Evolutionary conservation across 805 yeast genomes (phyloP).

Genomic region (Candida namnaoensis): DNA sequence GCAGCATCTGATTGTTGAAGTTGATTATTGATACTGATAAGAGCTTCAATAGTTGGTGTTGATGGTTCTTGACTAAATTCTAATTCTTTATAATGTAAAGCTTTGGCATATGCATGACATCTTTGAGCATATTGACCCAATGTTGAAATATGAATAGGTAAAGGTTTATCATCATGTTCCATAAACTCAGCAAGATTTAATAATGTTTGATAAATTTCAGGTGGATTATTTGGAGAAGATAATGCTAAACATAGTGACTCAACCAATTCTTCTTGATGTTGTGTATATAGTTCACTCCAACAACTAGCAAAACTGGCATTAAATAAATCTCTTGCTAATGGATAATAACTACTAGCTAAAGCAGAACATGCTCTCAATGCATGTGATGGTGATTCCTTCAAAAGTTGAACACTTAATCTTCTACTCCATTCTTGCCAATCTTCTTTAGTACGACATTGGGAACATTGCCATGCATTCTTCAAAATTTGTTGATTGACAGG

Average conservation of each 20-base stretch:
- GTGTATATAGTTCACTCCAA: conserved; percentile 87
- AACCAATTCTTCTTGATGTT: conserved; percentile 82
- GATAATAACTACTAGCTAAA: conserved; percentile 78
- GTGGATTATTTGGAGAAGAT: conserved; percentile 86
- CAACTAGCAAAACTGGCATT: conserved; percentile 93
- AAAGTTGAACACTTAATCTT: conserved; percentile 71
- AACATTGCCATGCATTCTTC: conserved; percentile 86
- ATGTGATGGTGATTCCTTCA: conserved; percentile 91
- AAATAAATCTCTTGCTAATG: conserved; percentile 83
- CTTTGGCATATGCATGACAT: conserved; percentile 97
- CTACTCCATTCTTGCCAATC: conserved; percentile 99
- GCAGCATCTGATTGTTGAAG: conserved; percentile 97
- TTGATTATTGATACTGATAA: conserved; percentile 89
- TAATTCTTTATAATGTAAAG: conserved; percentile 89
- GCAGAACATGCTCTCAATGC: conserved; percentile 90
- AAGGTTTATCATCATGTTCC: conserved; percentile 95
- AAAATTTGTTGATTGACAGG: conserved; percentile 59
- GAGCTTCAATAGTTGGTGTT: conserved; percentile 83
- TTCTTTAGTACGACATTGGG: conserved; percentile 80
- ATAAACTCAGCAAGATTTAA: conserved; percentile 88
- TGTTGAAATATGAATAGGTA: conserved; percentile 86
- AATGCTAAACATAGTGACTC: conserved; percentile 80
- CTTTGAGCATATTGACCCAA: conserved; percentile 89
- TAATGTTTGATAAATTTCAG: conserved; percentile 88
- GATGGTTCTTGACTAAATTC: conserved; percentile 93